phyloP scores from a whole-genome alignment of 1,284 basidiomycete species.

The Hemileia vastatrix region DNA sequence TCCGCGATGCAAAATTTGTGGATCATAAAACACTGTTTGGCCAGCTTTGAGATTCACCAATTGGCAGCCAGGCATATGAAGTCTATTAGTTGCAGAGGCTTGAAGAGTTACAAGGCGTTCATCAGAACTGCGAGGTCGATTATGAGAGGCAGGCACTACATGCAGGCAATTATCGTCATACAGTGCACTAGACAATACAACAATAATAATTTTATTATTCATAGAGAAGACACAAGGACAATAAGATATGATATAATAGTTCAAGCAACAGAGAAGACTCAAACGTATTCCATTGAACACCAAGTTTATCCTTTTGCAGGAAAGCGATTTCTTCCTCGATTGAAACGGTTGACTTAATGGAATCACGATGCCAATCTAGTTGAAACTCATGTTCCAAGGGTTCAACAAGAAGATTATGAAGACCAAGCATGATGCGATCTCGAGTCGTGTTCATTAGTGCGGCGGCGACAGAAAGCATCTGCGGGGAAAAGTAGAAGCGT shows the following conservation, averaged over 20 bases:
- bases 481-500: slow-evolving; percentile 3
- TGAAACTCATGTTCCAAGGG: slow-evolving; percentile 7
- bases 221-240: neutral
- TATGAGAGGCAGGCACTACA: slow-evolving; percentile 12
- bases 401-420: slow-evolving; percentile 9
- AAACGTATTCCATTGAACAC: slow-evolving; percentile 17
- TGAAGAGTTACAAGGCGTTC: slow-evolving; percentile 10
- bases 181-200: neutral
- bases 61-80: neutral
- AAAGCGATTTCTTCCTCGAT: slow-evolving; percentile 15
- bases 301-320: neutral
- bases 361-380: slow-evolving; percentile 13
- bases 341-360: slow-evolving; percentile 10
- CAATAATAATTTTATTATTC: neutral
- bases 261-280: neutral
- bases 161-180: slow-evolving; percentile 11
- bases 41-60: slow-evolving; percentile 7
- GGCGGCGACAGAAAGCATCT: slow-evolving; percentile 5
- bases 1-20: slow-evolving; percentile 14
- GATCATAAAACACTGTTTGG: slow-evolving; percentile 13
- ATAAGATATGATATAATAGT: neutral
- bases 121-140: slow-evolving; percentile 1
- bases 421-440: slow-evolving; percentile 5
- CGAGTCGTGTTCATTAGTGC: neutral
- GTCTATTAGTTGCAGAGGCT: neutral